Conservation (phyloP, 768 basidiomycete species). For the Lanmaoa pseudosensibilis region DNA sequence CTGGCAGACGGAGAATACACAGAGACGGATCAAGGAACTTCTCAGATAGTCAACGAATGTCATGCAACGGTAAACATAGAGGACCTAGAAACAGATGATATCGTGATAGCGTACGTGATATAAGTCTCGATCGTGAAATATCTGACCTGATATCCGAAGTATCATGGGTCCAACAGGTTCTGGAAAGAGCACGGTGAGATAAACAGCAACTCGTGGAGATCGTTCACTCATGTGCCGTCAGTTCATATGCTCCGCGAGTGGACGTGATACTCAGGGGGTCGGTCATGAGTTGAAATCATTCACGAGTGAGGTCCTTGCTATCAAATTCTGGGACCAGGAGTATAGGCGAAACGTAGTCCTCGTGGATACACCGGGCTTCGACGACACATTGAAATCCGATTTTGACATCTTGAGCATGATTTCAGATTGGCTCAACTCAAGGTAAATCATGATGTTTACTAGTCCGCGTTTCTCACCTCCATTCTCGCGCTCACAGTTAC, state of each 20-base stretch:
- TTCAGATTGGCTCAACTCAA: neutral
- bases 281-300: slow-evolving; percentile 9
- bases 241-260: slow-evolving; percentile 12
- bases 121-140: neutral
- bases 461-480: neutral
- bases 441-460: too few relatives aligned
- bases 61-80: neutral
- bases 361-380: slow-evolving; percentile 26
- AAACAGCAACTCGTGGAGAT: too few relatives aligned
- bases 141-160: slow-evolving; percentile 2
- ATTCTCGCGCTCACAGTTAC: slow-evolving; percentile 4
- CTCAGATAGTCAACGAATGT: neutral
- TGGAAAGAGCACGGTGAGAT: slow-evolving; percentile 7
- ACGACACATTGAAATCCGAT: slow-evolving; percentile 18
- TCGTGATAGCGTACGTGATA: slow-evolving; percentile 12
- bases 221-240: neutral
- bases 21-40: neutral
- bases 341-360: slow-evolving; percentile 10
- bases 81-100: neutral
- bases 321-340: slow-evolving; percentile 1
- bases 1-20: too few relatives aligned
- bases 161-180: slow-evolving; percentile 22
- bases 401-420: slow-evolving; percentile 1
- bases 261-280: neutral
- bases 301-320: slow-evolving; percentile 6